These are phyloP conservation scores for Phytophthora citricola DNA, from an alignment of 352 stramenopile species.

Conservation along the genomic window DNA sequence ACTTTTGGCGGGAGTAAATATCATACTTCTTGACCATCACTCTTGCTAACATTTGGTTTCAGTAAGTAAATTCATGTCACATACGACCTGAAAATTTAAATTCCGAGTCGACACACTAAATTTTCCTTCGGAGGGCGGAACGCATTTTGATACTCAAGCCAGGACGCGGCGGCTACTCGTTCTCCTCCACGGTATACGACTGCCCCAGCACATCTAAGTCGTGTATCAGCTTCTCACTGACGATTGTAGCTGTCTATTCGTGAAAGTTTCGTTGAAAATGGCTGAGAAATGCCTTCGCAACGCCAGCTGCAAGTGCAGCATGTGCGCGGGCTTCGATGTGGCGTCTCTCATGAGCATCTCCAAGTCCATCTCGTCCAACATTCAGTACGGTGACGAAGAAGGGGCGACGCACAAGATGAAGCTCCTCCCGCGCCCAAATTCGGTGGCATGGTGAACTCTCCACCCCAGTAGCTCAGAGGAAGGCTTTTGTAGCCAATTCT, in stretches of 20 bases:
- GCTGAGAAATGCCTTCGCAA: conserved; percentile 85
- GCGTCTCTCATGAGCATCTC: conserved; percentile 78
- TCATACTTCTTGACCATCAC: conserved; percentile 25
- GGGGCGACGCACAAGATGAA: conserved; percentile 18
- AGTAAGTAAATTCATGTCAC: conserved; percentile 13
- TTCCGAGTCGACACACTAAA: conserved; percentile 8
- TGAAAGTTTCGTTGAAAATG: conserved; percentile 40
- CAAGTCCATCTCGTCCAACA: conserved; percentile 84
- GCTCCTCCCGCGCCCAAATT: conserved; percentile 35
- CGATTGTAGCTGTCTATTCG: background rate
- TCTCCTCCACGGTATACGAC: background rate
- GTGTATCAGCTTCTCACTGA: background rate
- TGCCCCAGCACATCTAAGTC: background rate
- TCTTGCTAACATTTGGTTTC: conserved; percentile 4
- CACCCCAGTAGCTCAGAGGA: conserved; percentile 34
- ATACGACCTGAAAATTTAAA: conserved; percentile 32
- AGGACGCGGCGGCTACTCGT: background rate
- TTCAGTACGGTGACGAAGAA: conserved; percentile 65
- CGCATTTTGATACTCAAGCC: background rate
- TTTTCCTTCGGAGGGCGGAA: conserved; percentile 12
- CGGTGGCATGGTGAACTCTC: conserved; percentile 55
- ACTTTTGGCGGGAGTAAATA: conserved; percentile 23
- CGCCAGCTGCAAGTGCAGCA: conserved; percentile 87
- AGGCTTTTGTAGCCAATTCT: conserved; percentile 49
- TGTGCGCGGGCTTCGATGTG: conserved; percentile 86